Evolutionary conservation across 768 basidiomycete species (phyloP), one percentile per base, ranked within the genome.

Genomic region (Saitozyma podzolica): DNA sequence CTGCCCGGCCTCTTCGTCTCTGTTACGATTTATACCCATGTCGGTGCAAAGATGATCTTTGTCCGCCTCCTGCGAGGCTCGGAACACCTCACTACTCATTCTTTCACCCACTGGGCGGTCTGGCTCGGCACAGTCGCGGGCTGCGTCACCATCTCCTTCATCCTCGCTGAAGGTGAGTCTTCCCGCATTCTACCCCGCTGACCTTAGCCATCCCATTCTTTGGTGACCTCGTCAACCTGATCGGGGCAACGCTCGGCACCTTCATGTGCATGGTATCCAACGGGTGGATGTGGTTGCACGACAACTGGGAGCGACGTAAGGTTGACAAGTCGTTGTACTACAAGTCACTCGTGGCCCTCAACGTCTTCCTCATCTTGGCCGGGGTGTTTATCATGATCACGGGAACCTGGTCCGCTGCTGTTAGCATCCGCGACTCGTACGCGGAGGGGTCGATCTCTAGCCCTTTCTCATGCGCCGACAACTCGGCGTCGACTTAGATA

Each of bases 271-370:
- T 70, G 66, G 29, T 29, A 5, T 29, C 29, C 29, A 29, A 58
- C n/a, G 68, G 66, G 6, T 69, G 67, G 63, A 74, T 74, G 73
- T 74, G 73, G 69, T 60, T 74, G 2, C 63, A 71, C 57, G 68
- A 71, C 62, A 71, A 74, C 61, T 49, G 48, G 45, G 20, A 51
- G 19, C 40, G 57, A 39, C 62, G 68, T 50, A 59, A 64, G 19
- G 51, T 56, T 37, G 58, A 69, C 59, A 68, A 69, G 41, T 65
- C 65, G 0, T 62, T 71, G 7, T 62, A 63, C 42, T 72, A 66
- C 66, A 56, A 53, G 39, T 37, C 61, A 2, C 56, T 69, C 29
- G 50, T 74, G 9, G 54, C 50, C 7, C 64, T 69, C 50, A 70
- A 69, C 58, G 54, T 72, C 17, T 64, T 66, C 58, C 45, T 74